Evolutionary conservation across 2,329 filamentous ascomycete genomes (phyloP), one percentile per base, ranked within the genome.

Genomic region (Septoria petroselini): DNA sequence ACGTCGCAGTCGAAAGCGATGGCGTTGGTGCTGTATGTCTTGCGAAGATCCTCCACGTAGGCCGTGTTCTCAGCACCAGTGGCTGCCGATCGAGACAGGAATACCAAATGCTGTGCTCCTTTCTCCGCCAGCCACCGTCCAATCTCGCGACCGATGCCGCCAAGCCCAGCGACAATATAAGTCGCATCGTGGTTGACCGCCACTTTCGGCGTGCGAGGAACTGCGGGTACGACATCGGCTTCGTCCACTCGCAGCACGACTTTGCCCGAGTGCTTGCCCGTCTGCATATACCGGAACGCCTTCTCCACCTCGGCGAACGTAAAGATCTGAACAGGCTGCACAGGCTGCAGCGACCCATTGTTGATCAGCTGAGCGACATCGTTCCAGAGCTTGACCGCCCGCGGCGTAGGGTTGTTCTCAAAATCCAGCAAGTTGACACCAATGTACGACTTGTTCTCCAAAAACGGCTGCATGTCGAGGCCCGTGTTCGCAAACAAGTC

Each of bases 401-500:
- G 27, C 12, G 37, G 44, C 2, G 50, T 41, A 1, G 37, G 43
- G 25, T 52, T 43, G 44, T 48, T 48, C 8, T 52, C 50, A 18
- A 52, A 48, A 39, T 54, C 50, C 38, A 61, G 47, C 4, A 58
- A 47, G 31, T 55, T 51, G 19, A 54, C 46, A 15, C 50, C 48
- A 33, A 50, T 38, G 8, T 51, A 51, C 27, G 34, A 35, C 15
- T 51, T 50, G 34, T 48, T 50, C n/a, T 48, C 29, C 14, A 55
- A 30, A 46, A 53, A 53, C n/a, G 45, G 45, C 15, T 43, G 25
- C 47, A 51, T 54, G 31, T 50, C 52, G 11, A 64, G 41, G 1
- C 44, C 27, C 14, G 42, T 58, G 29, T 59, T 58, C 6, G 41
- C 39, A 3, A 50, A 38, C 3, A 62, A 48, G 25, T 62, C 57